These are phyloP conservation scores for Fusarium tupiense DNA, from an alignment of 2,329 filamentous ascomycete species.

Conservation along the genomic window DNA sequence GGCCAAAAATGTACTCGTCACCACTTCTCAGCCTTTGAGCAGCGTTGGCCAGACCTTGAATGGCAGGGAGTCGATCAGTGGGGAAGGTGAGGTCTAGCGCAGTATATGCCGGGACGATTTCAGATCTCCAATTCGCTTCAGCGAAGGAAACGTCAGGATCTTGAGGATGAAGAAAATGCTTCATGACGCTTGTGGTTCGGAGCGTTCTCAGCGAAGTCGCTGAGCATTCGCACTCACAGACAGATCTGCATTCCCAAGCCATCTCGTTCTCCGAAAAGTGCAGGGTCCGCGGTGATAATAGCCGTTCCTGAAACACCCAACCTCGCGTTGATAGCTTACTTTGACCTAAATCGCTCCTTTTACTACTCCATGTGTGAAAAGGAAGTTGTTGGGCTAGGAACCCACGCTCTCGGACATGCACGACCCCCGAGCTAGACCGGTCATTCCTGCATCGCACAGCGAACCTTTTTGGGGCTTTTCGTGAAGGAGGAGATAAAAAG, in stretches of 20 bases:
- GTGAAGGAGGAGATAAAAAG: not conserved
- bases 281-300: not conserved
- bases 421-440: not conserved
- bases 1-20: not conserved
- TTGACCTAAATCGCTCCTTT: not conserved
- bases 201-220: not conserved
- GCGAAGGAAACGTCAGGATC: not conserved
- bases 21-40: not conserved
- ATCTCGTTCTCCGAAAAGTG: not conserved
- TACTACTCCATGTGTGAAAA: not conserved
- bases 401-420: not conserved
- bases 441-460: not conserved
- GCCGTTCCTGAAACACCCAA: not conserved
- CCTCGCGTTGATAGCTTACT: not conserved
- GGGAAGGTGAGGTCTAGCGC: not conserved
- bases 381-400: not conserved
- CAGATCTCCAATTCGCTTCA: not conserved
- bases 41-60: not conserved
- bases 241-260: conserved; percentile 2
- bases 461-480: not conserved
- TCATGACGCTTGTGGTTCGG: not conserved
- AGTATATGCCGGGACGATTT: conserved; percentile 1
- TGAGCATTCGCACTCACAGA: not conserved
- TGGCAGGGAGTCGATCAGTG: not conserved
- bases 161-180: not conserved